A percentile compares a stretch with the other conserved stretches of the same genome.
phyloP scores from a whole-genome alignment of 2,329 filamentous ascomycete genomes.

The Colletotrichum tofieldiae region DNA sequence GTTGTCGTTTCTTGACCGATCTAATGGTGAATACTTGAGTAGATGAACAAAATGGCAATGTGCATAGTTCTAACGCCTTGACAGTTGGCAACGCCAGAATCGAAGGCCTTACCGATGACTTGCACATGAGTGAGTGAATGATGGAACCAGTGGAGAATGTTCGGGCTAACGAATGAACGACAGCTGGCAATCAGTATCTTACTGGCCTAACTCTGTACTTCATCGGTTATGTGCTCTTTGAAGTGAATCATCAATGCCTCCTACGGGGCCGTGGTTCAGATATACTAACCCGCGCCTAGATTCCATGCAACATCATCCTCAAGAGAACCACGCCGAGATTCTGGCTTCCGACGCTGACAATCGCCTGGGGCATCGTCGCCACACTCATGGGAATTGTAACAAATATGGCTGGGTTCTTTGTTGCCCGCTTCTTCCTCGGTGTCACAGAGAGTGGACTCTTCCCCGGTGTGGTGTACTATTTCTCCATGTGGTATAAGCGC shows the following conservation, averaged over 20 bases:
- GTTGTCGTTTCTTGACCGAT: conserved; percentile 70
- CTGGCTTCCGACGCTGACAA: conserved; percentile 72
- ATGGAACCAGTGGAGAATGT: conserved; percentile 40
- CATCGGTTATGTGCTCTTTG: conserved; percentile 71
- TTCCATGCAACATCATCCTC: conserved; percentile 75
- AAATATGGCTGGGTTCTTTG: conserved; percentile 66
- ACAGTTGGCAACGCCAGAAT: conserved; percentile 72
- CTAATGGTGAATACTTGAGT: conserved; percentile 63
- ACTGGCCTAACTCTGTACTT: conserved; percentile 79
- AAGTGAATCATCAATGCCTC: conserved; percentile 52
- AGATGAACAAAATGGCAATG: conserved; percentile 45
- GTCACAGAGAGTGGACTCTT: conserved; percentile 69
- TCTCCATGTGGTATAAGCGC: conserved; percentile 71
- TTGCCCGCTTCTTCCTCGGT: conserved; percentile 69
- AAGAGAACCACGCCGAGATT: conserved; percentile 72
- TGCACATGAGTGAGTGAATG: conserved; percentile 65
- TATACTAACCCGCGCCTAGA: conserved; percentile 50
- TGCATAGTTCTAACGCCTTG: conserved; percentile 26
- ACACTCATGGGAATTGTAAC: conserved; percentile 67
- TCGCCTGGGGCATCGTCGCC: conserved; percentile 69
- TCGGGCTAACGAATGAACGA: not conserved
- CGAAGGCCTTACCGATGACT: conserved; percentile 67
- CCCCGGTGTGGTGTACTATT: conserved; percentile 66
- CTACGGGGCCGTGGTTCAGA: no score
- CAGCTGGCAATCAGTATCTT: conserved; percentile 74